Conservation (phyloP, 2,329 filamentous ascomycete genomes). For the Colletotrichum coccodes region DNA sequence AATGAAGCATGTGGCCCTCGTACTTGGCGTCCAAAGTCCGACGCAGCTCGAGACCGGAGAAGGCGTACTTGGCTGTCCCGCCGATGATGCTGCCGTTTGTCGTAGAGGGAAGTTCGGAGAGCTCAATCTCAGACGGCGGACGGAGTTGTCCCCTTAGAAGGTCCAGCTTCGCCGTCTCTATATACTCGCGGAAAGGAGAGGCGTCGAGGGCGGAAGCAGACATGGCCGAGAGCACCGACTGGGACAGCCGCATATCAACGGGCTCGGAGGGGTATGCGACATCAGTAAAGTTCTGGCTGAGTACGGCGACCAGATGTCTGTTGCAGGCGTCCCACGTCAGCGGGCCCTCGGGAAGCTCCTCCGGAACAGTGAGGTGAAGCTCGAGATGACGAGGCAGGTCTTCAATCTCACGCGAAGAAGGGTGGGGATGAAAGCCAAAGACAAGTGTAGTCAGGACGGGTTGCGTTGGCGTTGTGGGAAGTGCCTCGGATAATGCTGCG, state of each 20-base stretch:
- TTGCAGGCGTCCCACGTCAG: constrained; percentile 32
- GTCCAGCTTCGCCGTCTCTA: constrained; percentile 56
- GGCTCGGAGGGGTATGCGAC: constrained; percentile 55
- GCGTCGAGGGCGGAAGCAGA: constrained; percentile 32
- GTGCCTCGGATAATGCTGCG: constrained; percentile 38
- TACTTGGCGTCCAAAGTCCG: constrained; percentile 55
- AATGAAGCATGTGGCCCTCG: constrained; percentile 56
- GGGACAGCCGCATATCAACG: constrained; percentile 60
- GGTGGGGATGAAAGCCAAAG: constrained; percentile 51
- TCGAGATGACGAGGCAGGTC: constrained; percentile 25
- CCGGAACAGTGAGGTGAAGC: constrained; percentile 30
- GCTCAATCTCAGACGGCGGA: constrained; percentile 46
- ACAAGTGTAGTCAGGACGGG: constrained; percentile 47
- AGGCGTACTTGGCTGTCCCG: constrained; percentile 42
- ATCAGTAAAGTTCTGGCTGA: constrained; percentile 50
- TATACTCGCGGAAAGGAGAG: constrained; percentile 52
- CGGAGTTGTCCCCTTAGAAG: constrained; percentile 52
- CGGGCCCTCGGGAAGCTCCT: constrained; percentile 23
- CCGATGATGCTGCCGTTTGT: neutral
- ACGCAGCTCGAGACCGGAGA: constrained; percentile 63
- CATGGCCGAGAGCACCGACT: constrained; percentile 44
- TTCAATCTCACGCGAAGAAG: neutral
- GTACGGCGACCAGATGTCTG: constrained; percentile 50
- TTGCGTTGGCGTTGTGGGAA: constrained; percentile 32
- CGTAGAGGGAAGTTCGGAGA: constrained; percentile 14